Conservation (phyloP, 805 yeast genomes). For the Candida andamanensis region DNA sequence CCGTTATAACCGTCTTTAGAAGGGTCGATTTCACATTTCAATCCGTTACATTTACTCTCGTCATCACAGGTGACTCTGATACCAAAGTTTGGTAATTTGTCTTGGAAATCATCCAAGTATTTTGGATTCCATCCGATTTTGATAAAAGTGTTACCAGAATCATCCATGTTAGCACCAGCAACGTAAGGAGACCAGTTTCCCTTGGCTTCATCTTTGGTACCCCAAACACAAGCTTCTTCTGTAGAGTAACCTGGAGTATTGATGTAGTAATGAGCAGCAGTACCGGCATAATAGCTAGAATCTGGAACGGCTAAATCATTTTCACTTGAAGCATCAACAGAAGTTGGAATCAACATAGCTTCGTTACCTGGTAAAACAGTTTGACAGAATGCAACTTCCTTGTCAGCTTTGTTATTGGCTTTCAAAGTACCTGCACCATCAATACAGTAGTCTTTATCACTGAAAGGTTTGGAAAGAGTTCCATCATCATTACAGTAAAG, state of each 20-base stretch:
- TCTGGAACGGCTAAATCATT: conserved; percentile 77
- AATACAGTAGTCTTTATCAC: conserved; percentile 58
- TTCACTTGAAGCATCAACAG: conserved; percentile 45
- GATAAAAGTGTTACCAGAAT: conserved; percentile 62
- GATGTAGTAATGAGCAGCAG: conserved; percentile 83
- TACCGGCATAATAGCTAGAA: conserved; percentile 74
- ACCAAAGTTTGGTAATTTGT: conserved; percentile 61
- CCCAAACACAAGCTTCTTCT: conserved; percentile 82
- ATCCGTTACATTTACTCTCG: conserved; percentile 63
- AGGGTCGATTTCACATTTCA: conserved; percentile 81
- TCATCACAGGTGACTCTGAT: conserved; percentile 70
- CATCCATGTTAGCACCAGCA: conserved; percentile 84
- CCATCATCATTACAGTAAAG: conserved; percentile 72
- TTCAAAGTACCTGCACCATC: conserved; percentile 74
- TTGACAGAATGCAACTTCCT: conserved; percentile 79
- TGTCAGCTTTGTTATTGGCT: conserved; percentile 52
- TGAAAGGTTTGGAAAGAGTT: conserved; percentile 54
- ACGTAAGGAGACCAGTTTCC: conserved; percentile 96
- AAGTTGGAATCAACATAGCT: conserved; percentile 88
- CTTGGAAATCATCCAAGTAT: conserved; percentile 60
- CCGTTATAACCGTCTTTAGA: conserved; percentile 53
- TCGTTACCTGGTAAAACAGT: conserved; percentile 93
- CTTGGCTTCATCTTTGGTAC: conserved; percentile 55
- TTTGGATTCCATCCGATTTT: conserved; percentile 92
- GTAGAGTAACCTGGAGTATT: conserved; percentile 79